Percentiles rank a stretch among this genome's conserved stretches.
phyloP scores from a whole-genome alignment of 2,329 filamentous ascomycete species.

The Pseudocercospora pini-densiflorae region DNA sequence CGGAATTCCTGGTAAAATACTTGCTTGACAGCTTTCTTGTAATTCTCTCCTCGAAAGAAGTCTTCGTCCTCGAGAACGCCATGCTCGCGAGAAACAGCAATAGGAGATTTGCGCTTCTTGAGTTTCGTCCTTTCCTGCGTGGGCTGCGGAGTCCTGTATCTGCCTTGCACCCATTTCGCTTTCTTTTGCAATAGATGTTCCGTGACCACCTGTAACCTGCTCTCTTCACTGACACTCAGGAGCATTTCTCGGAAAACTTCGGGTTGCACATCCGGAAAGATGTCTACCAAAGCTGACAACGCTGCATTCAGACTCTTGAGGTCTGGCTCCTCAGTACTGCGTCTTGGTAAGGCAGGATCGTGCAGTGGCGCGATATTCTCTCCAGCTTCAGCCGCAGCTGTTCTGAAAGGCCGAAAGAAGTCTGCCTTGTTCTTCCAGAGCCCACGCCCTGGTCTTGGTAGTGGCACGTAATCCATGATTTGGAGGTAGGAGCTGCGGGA shows the following conservation, averaged over 20 bases:
- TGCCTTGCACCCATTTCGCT: constrained; percentile 70
- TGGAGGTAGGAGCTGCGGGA: background rate
- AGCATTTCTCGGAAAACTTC: constrained; percentile 86
- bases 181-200: constrained; percentile 76
- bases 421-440: constrained; percentile 41
- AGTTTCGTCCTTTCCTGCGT: background rate
- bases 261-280: constrained; percentile 81
- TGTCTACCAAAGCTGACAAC: constrained; percentile 68
- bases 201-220: constrained; percentile 74
- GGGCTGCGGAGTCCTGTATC: constrained; percentile 48
- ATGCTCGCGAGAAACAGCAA: background rate
- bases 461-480: constrained; percentile 36
- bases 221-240: constrained; percentile 73
- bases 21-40: constrained; percentile 70
- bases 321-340: constrained; percentile 56
- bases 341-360: constrained; percentile 28
- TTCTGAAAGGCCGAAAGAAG: constrained; percentile 40
- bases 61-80: constrained; percentile 61
- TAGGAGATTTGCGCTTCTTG: background rate
- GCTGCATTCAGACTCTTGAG: constrained; percentile 71
- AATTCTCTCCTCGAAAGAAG: constrained; percentile 68
- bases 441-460: constrained; percentile 29
- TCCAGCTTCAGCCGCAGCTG: constrained; percentile 28
- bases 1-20: constrained; percentile 77
- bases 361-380: constrained; percentile 36